A percentile compares a stretch with the other conserved stretches of the same genome.
These are phyloP conservation scores for Colletotrichum incanum DNA, from an alignment of 2,329 filamentous ascomycete genomes.

Conservation along the genomic window DNA sequence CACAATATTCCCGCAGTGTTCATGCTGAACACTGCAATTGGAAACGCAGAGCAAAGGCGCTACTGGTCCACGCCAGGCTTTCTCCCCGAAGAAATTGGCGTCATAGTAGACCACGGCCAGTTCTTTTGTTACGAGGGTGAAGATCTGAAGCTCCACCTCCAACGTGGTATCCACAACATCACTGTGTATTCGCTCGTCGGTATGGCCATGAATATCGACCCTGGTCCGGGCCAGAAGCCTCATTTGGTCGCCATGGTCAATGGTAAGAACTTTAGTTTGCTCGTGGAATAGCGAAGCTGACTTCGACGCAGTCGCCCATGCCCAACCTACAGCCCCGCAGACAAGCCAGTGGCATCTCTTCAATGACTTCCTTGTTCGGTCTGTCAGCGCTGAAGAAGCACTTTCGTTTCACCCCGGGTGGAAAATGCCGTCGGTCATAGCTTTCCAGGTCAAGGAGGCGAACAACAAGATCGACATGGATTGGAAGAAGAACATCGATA, in stretches of 20 bases:
- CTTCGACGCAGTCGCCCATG: slow-evolving; percentile 71
- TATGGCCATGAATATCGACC: slow-evolving; percentile 90
- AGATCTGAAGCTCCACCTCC: slow-evolving; percentile 84
- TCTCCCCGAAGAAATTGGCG: slow-evolving; percentile 93
- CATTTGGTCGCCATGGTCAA: slow-evolving; percentile 95
- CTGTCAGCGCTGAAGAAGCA: slow-evolving; percentile 85
- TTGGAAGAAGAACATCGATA: slow-evolving; percentile 90
- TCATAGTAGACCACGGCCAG: slow-evolving; percentile 91
- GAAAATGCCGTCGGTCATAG: slow-evolving; percentile 92
- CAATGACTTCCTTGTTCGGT: slow-evolving; percentile 94
- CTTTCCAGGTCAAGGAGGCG: slow-evolving; percentile 86
- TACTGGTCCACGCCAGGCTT: slow-evolving; percentile 93
- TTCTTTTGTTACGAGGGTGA: slow-evolving; percentile 96
- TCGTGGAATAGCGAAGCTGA: neutral
- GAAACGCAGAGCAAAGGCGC: slow-evolving; percentile 79
- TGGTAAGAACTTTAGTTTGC: slow-evolving; percentile 61
- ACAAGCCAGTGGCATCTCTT: slow-evolving; percentile 93
- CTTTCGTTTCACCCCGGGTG: slow-evolving; percentile 90
- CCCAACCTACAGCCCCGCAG: slow-evolving; percentile 70
- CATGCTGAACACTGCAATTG: slow-evolving; percentile 87
- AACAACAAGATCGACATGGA: slow-evolving; percentile 87
- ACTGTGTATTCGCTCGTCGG: slow-evolving; percentile 93
- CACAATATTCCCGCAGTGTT: slow-evolving; percentile 87
- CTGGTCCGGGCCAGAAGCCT: slow-evolving; percentile 86
- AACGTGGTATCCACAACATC: slow-evolving; percentile 85